A percentile compares a stretch with the other conserved stretches of the same genome.
Conservation (phyloP, 768 basidiomycete species). For the Lanmaoa pseudosensibilis region DNA sequence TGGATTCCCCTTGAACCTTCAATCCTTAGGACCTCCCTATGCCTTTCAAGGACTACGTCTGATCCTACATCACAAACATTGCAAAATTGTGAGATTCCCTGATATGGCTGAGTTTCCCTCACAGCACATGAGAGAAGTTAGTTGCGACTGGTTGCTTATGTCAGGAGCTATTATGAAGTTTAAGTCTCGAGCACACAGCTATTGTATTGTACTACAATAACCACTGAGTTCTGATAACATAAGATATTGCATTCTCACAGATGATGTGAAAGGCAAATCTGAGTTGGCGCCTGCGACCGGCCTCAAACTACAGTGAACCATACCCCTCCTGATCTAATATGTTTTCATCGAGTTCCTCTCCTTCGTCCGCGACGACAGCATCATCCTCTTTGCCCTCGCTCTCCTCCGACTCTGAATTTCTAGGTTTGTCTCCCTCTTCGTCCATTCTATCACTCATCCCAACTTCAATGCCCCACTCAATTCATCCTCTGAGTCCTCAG, state of each 20-base stretch:
- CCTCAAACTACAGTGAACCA: neutral
- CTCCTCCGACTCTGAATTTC: neutral
- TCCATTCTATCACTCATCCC: neutral
- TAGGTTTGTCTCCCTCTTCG: neutral
- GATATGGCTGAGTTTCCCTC: neutral
- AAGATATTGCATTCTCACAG: no score
- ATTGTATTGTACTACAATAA: no score
- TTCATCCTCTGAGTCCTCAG: neutral
- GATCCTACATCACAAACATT: neutral
- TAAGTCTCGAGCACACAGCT: no score
- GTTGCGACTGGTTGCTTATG: no score
- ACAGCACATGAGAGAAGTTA: no score
- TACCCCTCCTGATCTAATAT: conserved; percentile 8
- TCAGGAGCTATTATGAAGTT: no score
- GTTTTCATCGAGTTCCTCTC: conserved; percentile 9
- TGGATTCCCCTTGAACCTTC: no score
- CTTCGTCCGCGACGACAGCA: neutral
- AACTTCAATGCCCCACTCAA: neutral
- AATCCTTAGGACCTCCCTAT: no score
- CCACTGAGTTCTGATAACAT: no score
- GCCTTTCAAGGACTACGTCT: no score
- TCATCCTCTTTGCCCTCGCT: neutral
- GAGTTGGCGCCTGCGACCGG: no score
- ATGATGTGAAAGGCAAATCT: no score
- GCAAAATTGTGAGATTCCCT: neutral